phyloP scores from a whole-genome alignment of 1,284 basidiomycete species.

The Papiliotrema nemorosa region DNA sequence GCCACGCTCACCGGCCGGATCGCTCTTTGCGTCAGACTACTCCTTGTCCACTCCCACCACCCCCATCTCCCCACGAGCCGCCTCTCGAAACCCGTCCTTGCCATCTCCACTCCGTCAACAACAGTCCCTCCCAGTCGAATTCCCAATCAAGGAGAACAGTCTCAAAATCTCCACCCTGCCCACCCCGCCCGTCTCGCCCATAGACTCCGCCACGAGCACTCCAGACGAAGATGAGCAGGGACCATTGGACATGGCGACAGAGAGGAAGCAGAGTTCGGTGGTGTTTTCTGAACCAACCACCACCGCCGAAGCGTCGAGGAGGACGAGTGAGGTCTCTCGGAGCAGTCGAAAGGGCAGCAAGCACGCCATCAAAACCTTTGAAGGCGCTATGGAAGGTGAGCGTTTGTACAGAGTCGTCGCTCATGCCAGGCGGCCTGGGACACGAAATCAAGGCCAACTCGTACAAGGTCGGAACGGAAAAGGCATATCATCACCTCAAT shows the following conservation, averaged over 20 bases:
- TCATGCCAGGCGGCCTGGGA: conserved; percentile 31
- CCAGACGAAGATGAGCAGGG: background rate
- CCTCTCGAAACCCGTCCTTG: background rate
- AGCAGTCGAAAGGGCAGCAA: conserved; percentile 1
- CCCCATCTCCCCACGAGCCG: conserved; percentile 6
- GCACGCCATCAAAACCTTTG: conserved; percentile 17
- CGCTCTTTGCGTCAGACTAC: conserved; percentile 39
- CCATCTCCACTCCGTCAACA: background rate
- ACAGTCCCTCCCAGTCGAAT: background rate
- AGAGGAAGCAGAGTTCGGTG: background rate
- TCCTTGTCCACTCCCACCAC: conserved; percentile 22
- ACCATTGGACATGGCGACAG: background rate
- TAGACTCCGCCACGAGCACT: background rate
- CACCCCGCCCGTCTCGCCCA: conserved; percentile 4
- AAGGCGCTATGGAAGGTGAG: conserved; percentile 45
- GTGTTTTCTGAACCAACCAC: background rate
- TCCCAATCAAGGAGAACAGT: background rate
- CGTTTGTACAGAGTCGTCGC: background rate
- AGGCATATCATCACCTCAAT: conserved; percentile 43
- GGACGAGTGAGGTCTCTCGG: background rate
- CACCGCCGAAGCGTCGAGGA: background rate
- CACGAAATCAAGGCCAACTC: conserved; percentile 40
- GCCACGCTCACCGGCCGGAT: conserved; percentile 11
- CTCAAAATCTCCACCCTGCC: background rate
- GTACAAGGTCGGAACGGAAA: conserved; percentile 35